phyloP scores from a whole-genome alignment of 1,139 yeast species.

The Pichia sp. region DNA sequence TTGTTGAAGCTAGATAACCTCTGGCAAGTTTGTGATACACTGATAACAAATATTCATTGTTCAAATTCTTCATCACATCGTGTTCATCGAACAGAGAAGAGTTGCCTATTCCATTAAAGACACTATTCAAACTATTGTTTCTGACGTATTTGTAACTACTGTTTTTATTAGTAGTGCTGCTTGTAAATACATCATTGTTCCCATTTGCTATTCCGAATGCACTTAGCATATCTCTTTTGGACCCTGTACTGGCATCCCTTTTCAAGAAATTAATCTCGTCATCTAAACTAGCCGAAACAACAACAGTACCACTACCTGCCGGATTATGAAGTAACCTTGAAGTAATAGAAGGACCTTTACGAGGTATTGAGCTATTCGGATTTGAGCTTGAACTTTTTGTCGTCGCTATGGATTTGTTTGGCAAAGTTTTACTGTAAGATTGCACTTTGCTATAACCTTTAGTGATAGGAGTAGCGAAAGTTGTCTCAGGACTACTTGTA shows the following conservation, averaged over 20 bases:
- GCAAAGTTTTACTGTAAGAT: neutral
- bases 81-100: constrained; percentile 7
- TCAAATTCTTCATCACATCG: constrained; percentile 5
- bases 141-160: neutral
- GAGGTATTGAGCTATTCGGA: constrained; percentile 1
- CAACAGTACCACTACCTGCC: neutral
- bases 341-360: constrained; percentile 13
- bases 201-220: constrained; percentile 10
- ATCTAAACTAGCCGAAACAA: neutral
- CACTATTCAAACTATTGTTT: constrained; percentile 4
- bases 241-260: constrained; percentile 4
- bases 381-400: neutral
- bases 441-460: constrained; percentile 6
- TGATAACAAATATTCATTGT: constrained; percentile 39
- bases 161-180: neutral
- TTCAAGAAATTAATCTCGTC: constrained; percentile 3
- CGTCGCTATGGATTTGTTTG: neutral
- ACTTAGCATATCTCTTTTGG: constrained; percentile 12
- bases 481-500: constrained; percentile 15
- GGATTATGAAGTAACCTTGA: constrained; percentile 16
- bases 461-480: constrained; percentile 11
- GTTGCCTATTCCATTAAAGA: constrained; percentile 4
- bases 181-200: constrained; percentile 7
- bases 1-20: constrained; percentile 59
- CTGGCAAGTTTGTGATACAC: constrained; percentile 62